Evolutionary conservation across 2,329 filamentous ascomycete species (phyloP).

Genomic region (Leptographium radiaticola): DNA sequence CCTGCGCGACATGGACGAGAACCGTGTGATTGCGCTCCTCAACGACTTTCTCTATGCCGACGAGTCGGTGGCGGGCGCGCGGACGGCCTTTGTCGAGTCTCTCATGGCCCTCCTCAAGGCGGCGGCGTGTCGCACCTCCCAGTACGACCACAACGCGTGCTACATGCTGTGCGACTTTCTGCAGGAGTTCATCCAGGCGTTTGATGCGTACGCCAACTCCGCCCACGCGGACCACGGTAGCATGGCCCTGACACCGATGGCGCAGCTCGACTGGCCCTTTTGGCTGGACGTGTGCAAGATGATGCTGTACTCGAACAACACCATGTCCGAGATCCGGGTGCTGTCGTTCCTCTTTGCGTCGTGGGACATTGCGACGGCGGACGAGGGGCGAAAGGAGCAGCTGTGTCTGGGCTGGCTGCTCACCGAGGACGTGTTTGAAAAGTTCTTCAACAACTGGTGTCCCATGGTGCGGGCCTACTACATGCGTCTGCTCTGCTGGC

Average conservation of each 20-base stretch:
- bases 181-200: slow-evolving; percentile 63
- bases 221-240: slow-evolving; percentile 8
- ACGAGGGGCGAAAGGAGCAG: slow-evolving; percentile 52
- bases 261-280: slow-evolving; percentile 65
- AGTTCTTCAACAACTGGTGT: slow-evolving; percentile 86
- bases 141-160: slow-evolving; percentile 72
- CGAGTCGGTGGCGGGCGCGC: slow-evolving; percentile 28
- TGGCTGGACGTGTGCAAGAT: slow-evolving; percentile 71
- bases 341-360: slow-evolving; percentile 69
- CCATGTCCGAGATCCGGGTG: slow-evolving; percentile 76
- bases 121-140: slow-evolving; percentile 59
- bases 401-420: slow-evolving; percentile 67
- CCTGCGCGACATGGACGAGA: slow-evolving; percentile 74
- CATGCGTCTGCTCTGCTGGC: slow-evolving; percentile 83
- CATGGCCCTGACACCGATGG: slow-evolving; percentile 8
- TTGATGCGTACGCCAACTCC: slow-evolving; percentile 32
- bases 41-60: slow-evolving; percentile 60
- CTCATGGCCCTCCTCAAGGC: slow-evolving; percentile 64
- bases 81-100: slow-evolving; percentile 61
- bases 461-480: slow-evolving; percentile 91
- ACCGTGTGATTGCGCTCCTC: slow-evolving; percentile 68
- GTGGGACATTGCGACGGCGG: slow-evolving; percentile 60
- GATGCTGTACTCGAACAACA: slow-evolving; percentile 75
- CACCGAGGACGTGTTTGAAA: slow-evolving; percentile 60
- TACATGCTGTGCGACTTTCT: slow-evolving; percentile 87